Conservation (phyloP, 257 asterid genomes). For the Solanum chilense region DNA sequence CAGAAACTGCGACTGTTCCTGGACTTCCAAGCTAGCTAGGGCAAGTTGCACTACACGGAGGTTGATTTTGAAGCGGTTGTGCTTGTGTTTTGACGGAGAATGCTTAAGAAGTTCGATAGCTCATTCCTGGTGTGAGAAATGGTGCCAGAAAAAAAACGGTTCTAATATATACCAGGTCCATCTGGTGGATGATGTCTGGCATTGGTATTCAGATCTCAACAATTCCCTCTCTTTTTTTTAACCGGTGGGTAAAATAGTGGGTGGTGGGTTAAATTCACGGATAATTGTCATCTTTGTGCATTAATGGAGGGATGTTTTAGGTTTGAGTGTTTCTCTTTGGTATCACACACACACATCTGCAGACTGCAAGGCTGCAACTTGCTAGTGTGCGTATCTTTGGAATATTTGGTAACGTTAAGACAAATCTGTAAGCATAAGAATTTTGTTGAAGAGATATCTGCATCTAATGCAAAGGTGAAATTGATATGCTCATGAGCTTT, state of each 20-base stretch:
- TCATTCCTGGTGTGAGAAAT: not conserved
- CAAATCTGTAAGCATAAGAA: not conserved
- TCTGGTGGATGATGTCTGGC: not conserved
- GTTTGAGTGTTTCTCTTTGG: not conserved
- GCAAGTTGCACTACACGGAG: not conserved
- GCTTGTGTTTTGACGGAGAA: not conserved
- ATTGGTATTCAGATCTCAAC: not conserved
- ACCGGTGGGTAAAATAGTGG: not conserved
- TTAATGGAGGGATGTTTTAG: not conserved
- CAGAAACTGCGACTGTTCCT: slow-evolving; percentile 71
- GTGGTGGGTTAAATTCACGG: not conserved
- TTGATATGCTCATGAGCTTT: not conserved
- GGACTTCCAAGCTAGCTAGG: slow-evolving; percentile 57
- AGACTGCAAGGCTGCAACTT: not conserved
- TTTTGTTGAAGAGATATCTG: not conserved
- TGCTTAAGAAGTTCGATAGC: not conserved
- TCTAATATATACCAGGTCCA: not conserved
- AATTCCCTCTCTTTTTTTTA: not conserved
- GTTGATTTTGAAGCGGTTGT: not conserved
- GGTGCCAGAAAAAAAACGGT: not conserved
- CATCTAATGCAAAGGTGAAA: not conserved
- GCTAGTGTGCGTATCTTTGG: not conserved
- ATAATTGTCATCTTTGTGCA: not conserved
- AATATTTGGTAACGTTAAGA: not conserved
- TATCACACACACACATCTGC: not conserved